Evolutionary conservation across 768 basidiomycete species (phyloP), one percentile per base, ranked within the genome.

Genomic region (Tephrocybe sp.): DNA sequence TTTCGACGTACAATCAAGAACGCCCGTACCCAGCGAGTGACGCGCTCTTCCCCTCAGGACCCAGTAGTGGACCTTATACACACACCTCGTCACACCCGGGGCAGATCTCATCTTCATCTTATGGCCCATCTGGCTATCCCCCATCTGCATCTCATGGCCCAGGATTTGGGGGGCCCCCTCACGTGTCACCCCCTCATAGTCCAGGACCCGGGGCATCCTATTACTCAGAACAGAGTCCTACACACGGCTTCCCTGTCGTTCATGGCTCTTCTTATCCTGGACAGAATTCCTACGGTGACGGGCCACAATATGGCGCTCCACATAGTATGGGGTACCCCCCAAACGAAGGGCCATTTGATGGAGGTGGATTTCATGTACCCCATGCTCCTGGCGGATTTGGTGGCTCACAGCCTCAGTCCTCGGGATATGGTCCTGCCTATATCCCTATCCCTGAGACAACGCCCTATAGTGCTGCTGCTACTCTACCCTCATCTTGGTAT

Each of bases 241-340:
- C 38, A 21, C 46, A 59, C 41, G 54, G 56, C 16, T 56, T 46
- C 44, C 55, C 55, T 39, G 44, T 44, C 12, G 47, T 32, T 12
- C 51, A 56, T 18, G 53, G 52, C 21, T 57, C 63, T 49, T 60
- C 66, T 37, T 67, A 61, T 55, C 63, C 62, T 47, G 61, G 56
- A 48, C 56, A 53, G 32, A 37, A 34, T 47, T 50, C 52, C 36
- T 56, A 51, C 18, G 50, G 51, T 13, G 42, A 24, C 31, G 42
- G 42, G 9, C 41, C 55, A 41, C 22, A 38, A 27, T 57, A 57
- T 43, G 49, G 37, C 30, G 24, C 32, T 22, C 49, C 32, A 5
- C 44, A 52, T 46, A 51, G 47, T 19, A 41, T 42, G 24, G 47
- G 50, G 25, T 37, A 49, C 46, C 44, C 40, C 28, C 9, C 44